phyloP scores from a whole-genome alignment of 768 basidiomycete species.

The Erythrobasidium yunnanense region DNA sequence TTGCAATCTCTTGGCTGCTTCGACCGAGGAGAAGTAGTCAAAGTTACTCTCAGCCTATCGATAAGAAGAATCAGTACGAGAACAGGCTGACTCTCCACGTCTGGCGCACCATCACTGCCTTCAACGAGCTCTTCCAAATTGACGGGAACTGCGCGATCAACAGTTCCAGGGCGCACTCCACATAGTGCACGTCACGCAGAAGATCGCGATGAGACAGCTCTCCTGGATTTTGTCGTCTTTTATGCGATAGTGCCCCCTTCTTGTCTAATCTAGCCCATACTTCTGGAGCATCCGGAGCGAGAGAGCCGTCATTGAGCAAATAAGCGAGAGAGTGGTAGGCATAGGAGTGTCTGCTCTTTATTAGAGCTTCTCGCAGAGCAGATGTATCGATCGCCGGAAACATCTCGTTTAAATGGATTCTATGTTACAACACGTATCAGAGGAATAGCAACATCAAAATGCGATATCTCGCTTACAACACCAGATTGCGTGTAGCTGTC shows the following conservation, averaged over 20 bases:
- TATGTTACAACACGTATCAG: not conserved
- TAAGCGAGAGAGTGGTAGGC: not conserved
- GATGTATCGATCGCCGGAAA: not conserved
- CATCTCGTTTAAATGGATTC: constrained; percentile 3
- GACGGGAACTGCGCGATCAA: constrained; percentile 5
- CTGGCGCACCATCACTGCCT: constrained; percentile 10
- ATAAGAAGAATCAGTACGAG: not conserved
- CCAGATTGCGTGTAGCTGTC: not conserved
- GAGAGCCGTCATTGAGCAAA: not conserved
- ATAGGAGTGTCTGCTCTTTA: not conserved
- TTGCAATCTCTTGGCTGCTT: constrained; percentile 11
- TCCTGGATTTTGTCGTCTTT: constrained; percentile 9
- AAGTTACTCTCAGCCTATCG: constrained; percentile 11
- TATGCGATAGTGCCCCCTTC: not conserved
- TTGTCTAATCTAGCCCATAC: not conserved
- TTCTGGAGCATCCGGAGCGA: not conserved
- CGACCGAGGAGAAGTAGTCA: constrained; percentile 16
- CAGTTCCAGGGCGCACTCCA: not conserved
- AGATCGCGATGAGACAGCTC: constrained; percentile 2
- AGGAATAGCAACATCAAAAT: not conserved
- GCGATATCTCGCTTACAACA: not conserved
- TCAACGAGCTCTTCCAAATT: constrained; percentile 21
- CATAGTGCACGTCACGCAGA: not conserved
- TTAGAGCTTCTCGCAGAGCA: not conserved
- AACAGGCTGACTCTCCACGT: not conserved